Evolutionary conservation across 768 basidiomycete genomes (phyloP).

Genomic region (Pleurotus cornucopiae): DNA sequence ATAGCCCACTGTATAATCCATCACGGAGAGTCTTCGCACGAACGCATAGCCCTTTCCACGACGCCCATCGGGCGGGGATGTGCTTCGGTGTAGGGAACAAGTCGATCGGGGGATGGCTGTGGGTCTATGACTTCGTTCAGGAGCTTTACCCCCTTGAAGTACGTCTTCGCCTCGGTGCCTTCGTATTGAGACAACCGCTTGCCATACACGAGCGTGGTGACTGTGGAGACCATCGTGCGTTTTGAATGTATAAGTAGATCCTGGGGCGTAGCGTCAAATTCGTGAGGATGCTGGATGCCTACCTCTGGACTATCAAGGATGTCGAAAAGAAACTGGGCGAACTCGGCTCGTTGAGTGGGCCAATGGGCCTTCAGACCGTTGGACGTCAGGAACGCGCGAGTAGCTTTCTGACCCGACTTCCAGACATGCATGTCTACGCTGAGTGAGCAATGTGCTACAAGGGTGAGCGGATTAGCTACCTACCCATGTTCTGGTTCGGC

Average conservation of each 20-base stretch:
- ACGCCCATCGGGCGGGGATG: conserved; percentile 15
- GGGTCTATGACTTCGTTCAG: conserved; percentile 7
- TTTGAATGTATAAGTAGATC: neutral
- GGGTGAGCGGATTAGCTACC: neutral
- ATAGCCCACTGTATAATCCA: conserved; percentile 4
- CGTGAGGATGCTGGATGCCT: neutral
- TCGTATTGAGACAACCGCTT: conserved; percentile 6
- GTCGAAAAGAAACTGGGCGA: conserved; percentile 24
- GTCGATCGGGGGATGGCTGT: conserved; percentile 14
- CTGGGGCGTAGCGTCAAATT: conserved; percentile 3
- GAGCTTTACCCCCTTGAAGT: conserved; percentile 3
- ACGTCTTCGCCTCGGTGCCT: conserved; percentile 3
- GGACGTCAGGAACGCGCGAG: conserved; percentile 14
- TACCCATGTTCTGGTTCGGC: neutral
- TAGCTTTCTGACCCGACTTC: conserved; percentile 12
- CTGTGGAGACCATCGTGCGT: conserved; percentile 10
- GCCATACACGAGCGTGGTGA: conserved; percentile 11
- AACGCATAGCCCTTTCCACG: conserved; percentile 13
- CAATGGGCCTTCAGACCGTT: conserved; percentile 15
- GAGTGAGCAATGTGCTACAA: neutral
- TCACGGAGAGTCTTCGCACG: conserved; percentile 7
- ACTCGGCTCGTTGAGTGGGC: conserved; percentile 22
- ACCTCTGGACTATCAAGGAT: conserved; percentile 23
- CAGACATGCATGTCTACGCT: conserved; percentile 4
- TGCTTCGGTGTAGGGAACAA: conserved; percentile 13